Evolutionary conservation across 2,329 filamentous ascomycete species (phyloP).

Genomic region (Paecilomyces fulvus): DNA sequence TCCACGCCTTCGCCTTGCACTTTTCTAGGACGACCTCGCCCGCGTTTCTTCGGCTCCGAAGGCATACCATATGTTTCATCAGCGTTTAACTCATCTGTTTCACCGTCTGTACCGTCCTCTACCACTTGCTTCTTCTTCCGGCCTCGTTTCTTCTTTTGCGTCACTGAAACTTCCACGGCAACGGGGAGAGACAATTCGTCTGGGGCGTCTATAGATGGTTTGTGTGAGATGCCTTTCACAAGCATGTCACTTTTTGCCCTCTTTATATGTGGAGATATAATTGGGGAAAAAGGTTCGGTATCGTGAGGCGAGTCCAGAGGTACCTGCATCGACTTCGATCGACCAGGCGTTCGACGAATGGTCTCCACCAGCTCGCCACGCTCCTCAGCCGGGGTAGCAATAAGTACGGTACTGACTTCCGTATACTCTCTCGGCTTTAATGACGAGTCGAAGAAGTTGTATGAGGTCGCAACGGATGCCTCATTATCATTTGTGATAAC

Average conservation of each 20-base stretch:
- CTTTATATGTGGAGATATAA: slow-evolving; percentile 15
- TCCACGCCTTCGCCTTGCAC: not conserved
- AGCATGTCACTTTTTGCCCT: slow-evolving; percentile 15
- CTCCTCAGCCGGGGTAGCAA: not conserved
- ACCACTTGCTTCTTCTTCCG: slow-evolving; percentile 21
- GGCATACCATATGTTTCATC: not conserved
- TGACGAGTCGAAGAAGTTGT: slow-evolving; percentile 17
- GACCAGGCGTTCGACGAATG: slow-evolving; percentile 8
- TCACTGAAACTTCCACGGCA: slow-evolving; percentile 12
- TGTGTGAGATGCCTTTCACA: slow-evolving; percentile 6
- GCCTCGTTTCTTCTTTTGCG: slow-evolving; percentile 18
- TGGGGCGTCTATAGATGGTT: slow-evolving; percentile 13
- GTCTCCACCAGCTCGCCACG: slow-evolving; percentile 2
- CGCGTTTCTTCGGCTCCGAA: not conserved
- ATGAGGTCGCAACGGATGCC: slow-evolving; percentile 5
- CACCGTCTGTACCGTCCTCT: slow-evolving; percentile 1
- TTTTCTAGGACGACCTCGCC: not conserved
- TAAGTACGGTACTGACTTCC: not conserved
- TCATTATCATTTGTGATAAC: not conserved
- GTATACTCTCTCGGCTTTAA: slow-evolving; percentile 5
- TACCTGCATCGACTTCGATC: slow-evolving; percentile 19
- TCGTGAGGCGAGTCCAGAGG: slow-evolving; percentile 28
- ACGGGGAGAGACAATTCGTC: slow-evolving; percentile 22
- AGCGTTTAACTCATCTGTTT: slow-evolving; percentile 1
- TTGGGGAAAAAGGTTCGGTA: slow-evolving; percentile 32